Evolutionary conservation across 108 stramenopile species (phyloP), one percentile per base, ranked within the genome.

Genomic region (Pelagomonas calceolata): DNA sequence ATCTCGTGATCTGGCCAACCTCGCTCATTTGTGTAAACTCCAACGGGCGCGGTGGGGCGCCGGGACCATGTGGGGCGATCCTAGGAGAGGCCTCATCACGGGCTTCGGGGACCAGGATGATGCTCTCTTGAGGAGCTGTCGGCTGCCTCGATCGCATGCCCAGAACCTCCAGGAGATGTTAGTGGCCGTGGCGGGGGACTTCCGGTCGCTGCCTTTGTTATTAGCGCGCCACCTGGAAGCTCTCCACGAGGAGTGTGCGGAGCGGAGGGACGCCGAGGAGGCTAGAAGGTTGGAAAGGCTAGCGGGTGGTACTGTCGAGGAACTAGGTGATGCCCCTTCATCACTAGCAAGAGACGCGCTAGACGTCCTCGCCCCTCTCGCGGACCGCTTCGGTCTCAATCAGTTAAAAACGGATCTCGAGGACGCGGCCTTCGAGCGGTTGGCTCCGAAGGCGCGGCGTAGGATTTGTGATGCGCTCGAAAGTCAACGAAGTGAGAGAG

Each of bases 351-450:
- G 88, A 16, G 90, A 93, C 74, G 92, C 90, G 31, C 72, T 91
- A 37, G 77, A 85, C 65, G 88, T 94, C 67, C 90, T 84, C 71
- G 89, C 91, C 7, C 90, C 92, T 0, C 51, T 94, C n/a, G 90
- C 91, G 29, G 78, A 84, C 33, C 75, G 86, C 33, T 70, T 91
- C 64, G 90, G 90, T 18, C 88, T 94, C 87, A 87, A 89, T 68
- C 86, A 83, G 14, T 82, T 91, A 64, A 94, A 94, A 78, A 88
- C 86, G 37, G 90, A 91, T 79, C 73, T 94, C 32, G 91, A 94
- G 72, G 87, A 87, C 65, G 85, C 86, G 44, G 89, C 92, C 63
- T 94, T 94, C 76, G 74, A 71, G 29, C 75, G 51, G 77, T 73
- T 43, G 36, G 68, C 30, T 26, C 66, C 33, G 21, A 16, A 31